Percentiles rank a stretch among this genome's conserved stretches.
Evolutionary conservation across 140 eudicot genomes (phyloP).

Genomic region (Anethum foeniculum): DNA sequence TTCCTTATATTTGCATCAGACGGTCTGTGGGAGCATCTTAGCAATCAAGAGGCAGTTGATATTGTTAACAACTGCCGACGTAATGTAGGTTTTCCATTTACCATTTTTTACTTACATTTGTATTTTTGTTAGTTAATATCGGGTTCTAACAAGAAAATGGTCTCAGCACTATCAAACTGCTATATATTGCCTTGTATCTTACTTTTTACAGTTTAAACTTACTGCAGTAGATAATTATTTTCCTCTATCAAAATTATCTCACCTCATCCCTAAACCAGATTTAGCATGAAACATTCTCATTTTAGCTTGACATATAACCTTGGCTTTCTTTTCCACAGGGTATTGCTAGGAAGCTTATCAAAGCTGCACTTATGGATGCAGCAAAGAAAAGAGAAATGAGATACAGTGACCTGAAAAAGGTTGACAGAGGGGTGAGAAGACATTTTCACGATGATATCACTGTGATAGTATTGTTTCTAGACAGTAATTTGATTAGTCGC

Average conservation of each 20-base stretch:
- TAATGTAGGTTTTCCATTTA: slow-evolving; percentile 21
- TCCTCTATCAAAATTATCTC: not conserved
- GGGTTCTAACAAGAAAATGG: not conserved
- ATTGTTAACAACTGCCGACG: slow-evolving; percentile 35
- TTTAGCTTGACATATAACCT: not conserved
- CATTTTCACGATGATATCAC: slow-evolving; percentile 44
- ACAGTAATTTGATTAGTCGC: slow-evolving; percentile 23
- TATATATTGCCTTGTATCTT: not conserved
- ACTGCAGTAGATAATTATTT: not conserved
- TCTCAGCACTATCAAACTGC: not conserved
- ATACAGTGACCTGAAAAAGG: slow-evolving; percentile 31
- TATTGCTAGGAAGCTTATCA: slow-evolving; percentile 35
- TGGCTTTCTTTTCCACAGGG: slow-evolving; percentile 26
- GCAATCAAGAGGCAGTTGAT: slow-evolving; percentile 45
- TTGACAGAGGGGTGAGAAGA: slow-evolving; percentile 35
- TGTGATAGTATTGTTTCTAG: slow-evolving; percentile 46
- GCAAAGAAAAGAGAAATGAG: slow-evolving; percentile 39
- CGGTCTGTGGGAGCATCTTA: slow-evolving; percentile 51
- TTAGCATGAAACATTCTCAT: not conserved
- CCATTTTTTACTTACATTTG: not conserved
- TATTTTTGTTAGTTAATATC: not conserved
- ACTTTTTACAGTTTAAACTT: not conserved
- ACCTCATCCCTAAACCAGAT: not conserved
- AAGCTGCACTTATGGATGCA: slow-evolving; percentile 36
- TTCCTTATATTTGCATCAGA: slow-evolving; percentile 52